Evolutionary conservation across 768 basidiomycete genomes (phyloP).

Genomic region (Xerocomus brunneocitrinus): DNA sequence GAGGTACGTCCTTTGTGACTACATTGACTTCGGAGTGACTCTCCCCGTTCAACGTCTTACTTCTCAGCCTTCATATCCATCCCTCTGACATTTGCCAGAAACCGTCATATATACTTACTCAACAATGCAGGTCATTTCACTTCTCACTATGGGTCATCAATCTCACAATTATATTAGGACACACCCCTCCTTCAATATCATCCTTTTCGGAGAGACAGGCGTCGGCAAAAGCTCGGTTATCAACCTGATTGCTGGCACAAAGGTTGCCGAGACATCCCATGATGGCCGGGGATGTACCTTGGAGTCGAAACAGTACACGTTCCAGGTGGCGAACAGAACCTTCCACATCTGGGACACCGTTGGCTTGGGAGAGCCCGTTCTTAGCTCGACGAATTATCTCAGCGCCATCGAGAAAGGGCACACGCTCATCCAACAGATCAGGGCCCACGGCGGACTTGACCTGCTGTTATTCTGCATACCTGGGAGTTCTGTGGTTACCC

Average conservation of each 20-base stretch:
- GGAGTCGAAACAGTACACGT: background rate
- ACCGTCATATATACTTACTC: no score
- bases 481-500: background rate
- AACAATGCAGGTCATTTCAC: no score
- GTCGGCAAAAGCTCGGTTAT: background rate
- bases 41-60: no score
- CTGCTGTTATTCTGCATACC: background rate
- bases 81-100: no score
- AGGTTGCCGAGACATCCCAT: background rate
- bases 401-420: background rate
- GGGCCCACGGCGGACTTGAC: background rate
- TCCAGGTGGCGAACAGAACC: background rate
- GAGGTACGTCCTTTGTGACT: background rate
- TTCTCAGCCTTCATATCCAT: no score
- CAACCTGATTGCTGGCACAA: background rate
- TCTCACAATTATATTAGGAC: background rate
- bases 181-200: background rate
- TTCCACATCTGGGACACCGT: background rate
- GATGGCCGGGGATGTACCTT: background rate
- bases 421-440: background rate
- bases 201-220: background rate
- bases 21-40: background rate
- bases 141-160: no score
- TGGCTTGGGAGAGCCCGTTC: background rate
- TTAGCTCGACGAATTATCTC: background rate